phyloP scores from a whole-genome alignment of 768 basidiomycete species.

The Pulveroboletus sp. region DNA sequence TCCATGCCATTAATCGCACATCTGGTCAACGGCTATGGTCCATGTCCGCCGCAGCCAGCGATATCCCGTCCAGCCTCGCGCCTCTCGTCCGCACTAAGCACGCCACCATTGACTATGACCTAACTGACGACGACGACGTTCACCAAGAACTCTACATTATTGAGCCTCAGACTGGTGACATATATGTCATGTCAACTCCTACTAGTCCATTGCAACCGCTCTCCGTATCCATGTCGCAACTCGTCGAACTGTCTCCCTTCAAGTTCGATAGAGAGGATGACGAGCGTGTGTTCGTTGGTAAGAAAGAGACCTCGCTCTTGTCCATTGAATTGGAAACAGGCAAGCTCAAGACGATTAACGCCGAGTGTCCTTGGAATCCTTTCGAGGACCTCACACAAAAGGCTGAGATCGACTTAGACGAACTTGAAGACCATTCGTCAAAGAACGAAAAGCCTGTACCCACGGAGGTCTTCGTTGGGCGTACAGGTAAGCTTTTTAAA shows the following conservation, averaged over 20 bases:
- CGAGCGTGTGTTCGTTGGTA: constrained; percentile 77
- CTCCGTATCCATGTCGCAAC: constrained; percentile 86
- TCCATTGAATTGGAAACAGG: constrained; percentile 78
- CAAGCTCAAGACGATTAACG: constrained; percentile 66
- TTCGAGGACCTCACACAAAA: constrained; percentile 48
- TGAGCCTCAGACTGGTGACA: constrained; percentile 91
- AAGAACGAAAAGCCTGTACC: constrained; percentile 23
- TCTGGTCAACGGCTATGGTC: constrained; percentile 86
- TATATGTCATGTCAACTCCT: constrained; percentile 77
- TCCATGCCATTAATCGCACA: constrained; percentile 89
- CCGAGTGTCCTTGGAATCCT: constrained; percentile 76
- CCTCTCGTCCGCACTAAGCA: constrained; percentile 75
- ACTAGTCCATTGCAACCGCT: constrained; percentile 76
- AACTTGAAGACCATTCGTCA: constrained; percentile 49
- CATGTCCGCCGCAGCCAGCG: constrained; percentile 58
- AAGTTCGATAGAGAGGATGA: constrained; percentile 59
- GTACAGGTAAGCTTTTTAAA: constrained; percentile 46
- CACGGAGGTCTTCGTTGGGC: constrained; percentile 57
- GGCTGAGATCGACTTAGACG: constrained; percentile 50
- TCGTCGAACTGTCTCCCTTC: constrained; percentile 84
- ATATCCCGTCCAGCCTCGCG: constrained; percentile 50
- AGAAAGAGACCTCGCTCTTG: constrained; percentile 81
- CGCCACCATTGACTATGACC: constrained; percentile 50
- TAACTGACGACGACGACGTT: constrained; percentile 46
- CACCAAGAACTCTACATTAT: constrained; percentile 83